phyloP scores from a whole-genome alignment of 225 moss, liverwort and hornwort species.

The Marchantia polymorpha region DNA sequence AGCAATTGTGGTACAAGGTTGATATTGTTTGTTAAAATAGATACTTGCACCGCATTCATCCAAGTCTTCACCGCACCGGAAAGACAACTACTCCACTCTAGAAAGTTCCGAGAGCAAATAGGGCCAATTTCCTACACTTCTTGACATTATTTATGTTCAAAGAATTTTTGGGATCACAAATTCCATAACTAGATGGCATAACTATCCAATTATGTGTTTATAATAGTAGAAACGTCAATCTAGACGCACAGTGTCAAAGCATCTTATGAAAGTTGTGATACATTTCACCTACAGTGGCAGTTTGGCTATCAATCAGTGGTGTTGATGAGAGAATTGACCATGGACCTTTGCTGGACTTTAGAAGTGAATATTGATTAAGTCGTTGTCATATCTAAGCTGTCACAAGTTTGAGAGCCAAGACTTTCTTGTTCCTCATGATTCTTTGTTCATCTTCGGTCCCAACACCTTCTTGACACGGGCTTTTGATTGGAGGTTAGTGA shows the following conservation, averaged over 20 bases:
- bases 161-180: too few species aligned
- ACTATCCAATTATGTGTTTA: too few species aligned
- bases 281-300: constrained; percentile 22
- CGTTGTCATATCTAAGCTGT: background rate
- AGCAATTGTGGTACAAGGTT: too few species aligned
- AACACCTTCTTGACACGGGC: constrained; percentile 14
- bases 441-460: constrained; percentile 13
- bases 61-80: too few species aligned
- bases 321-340: constrained; percentile 13
- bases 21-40: too few species aligned
- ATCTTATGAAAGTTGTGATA: background rate
- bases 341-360: constrained; percentile 21
- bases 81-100: too few species aligned
- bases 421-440: background rate
- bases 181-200: too few species aligned
- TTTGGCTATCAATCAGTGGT: constrained; percentile 20
- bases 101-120: too few species aligned
- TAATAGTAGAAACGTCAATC: too few species aligned
- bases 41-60: too few species aligned
- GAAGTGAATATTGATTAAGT: background rate
- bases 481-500: constrained; percentile 3
- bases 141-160: too few species aligned
- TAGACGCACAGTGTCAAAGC: constrained; percentile 91
- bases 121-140: too few species aligned
- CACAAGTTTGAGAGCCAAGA: constrained; percentile 12